Conservation (phyloP, 192 early-diverging fungal species). For the Linnemannia exigua region DNA sequence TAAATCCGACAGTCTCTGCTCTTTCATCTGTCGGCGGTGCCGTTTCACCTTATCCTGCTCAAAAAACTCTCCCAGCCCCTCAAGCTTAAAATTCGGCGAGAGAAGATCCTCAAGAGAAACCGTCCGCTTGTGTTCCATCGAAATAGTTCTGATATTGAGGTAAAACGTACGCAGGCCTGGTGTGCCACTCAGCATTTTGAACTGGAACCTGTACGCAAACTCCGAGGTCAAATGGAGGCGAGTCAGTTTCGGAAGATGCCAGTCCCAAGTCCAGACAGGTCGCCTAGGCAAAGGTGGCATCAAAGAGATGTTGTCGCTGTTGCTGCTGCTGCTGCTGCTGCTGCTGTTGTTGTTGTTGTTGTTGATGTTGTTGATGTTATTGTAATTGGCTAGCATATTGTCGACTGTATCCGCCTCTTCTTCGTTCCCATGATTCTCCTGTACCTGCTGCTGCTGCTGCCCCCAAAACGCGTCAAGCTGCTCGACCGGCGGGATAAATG, state of each 20-base stretch:
- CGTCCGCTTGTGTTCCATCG: not conserved
- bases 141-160: not conserved
- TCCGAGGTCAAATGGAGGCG: not conserved
- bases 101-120: not conserved
- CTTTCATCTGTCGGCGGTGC: no score
- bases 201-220: conserved; percentile 28
- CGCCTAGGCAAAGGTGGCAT: not conserved
- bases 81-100: not conserved
- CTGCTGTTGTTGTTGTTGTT: no score
- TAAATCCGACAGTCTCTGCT: no score
- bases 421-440: not conserved
- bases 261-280: conserved; percentile 28
- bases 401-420: no score
- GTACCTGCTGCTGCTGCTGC: not conserved
- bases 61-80: not conserved
- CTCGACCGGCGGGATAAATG: not conserved
- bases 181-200: conserved; percentile 13
- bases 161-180: not conserved
- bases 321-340: no score
- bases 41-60: no score
- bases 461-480: not conserved
- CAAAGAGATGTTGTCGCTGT: not conserved
- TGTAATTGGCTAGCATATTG: no score
- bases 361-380: no score
- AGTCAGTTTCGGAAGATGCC: conserved; percentile 12